phyloP scores from a whole-genome alignment of 2,329 filamentous ascomycete genomes.

The Gnomoniopsis smithogilvyi region DNA sequence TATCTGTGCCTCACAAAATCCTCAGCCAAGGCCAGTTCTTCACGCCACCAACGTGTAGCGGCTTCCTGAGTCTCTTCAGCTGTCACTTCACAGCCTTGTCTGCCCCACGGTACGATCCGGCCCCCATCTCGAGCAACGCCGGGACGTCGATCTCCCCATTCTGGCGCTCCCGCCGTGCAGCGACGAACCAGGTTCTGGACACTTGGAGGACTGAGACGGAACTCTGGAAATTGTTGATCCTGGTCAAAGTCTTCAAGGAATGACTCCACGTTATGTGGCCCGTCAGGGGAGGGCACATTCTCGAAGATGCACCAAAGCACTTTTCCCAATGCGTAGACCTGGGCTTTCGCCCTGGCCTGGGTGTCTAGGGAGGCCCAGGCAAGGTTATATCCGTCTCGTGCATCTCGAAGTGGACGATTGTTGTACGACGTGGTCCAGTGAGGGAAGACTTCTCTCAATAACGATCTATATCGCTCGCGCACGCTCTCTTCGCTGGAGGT shows the following conservation, averaged over 20 bases:
- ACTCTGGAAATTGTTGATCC: slow-evolving; percentile 19
- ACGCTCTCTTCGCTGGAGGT: not conserved
- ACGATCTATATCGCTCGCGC: not conserved
- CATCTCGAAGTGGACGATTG: slow-evolving; percentile 14
- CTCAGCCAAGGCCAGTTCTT: not conserved
- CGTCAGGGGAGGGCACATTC: slow-evolving; percentile 22
- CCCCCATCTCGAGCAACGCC: slow-evolving; percentile 5
- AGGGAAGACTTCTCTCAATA: slow-evolving; percentile 12
- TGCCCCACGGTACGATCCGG: not conserved
- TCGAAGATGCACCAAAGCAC: slow-evolving; percentile 27
- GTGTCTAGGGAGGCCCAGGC: slow-evolving; percentile 20
- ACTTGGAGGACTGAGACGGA: slow-evolving; percentile 13
- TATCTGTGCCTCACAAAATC: not conserved
- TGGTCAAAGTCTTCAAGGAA: not conserved
- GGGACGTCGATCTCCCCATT: slow-evolving; percentile 17
- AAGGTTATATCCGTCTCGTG: slow-evolving; percentile 20
- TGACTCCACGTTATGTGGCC: slow-evolving; percentile 14
- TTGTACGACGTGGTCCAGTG: slow-evolving; percentile 17
- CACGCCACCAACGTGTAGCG: not conserved
- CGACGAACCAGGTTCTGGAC: slow-evolving; percentile 16
- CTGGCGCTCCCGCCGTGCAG: slow-evolving; percentile 21
- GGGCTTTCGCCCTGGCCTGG: slow-evolving; percentile 18
- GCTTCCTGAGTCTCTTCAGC: not conserved
- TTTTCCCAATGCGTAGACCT: slow-evolving; percentile 26
- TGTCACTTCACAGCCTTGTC: not conserved